Conservation (phyloP, 2,329 filamentous ascomycete genomes). For the Metarhizium album region DNA sequence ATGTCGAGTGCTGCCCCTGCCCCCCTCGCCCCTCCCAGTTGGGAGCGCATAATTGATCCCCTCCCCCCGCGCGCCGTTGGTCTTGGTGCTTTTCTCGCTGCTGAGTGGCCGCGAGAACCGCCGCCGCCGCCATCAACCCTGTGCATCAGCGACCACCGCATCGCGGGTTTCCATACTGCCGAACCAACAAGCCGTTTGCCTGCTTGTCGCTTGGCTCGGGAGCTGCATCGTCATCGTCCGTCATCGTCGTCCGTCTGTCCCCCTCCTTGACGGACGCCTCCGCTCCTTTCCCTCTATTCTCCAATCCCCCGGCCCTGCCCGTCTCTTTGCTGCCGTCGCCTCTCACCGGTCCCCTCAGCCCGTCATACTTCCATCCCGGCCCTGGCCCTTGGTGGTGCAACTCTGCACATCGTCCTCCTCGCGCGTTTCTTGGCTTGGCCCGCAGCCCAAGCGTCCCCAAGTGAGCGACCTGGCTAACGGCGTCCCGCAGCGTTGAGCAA, state of each 20-base stretch:
- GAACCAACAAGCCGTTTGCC: background rate
- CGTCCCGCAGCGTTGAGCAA: background rate
- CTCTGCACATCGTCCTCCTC: background rate
- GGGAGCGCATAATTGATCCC: background rate
- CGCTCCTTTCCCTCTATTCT: background rate
- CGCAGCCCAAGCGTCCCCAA: background rate
- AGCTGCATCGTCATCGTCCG: too few relatives aligned
- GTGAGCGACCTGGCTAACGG: slow-evolving; percentile 1
- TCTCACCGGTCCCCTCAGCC: background rate
- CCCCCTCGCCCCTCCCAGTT: background rate
- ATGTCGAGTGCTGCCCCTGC: too few relatives aligned
- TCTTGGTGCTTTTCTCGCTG: background rate
- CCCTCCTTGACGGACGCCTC: background rate
- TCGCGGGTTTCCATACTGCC: background rate
- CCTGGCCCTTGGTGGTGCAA: background rate
- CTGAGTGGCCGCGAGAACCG: slow-evolving; percentile 3
- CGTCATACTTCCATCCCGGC: background rate
- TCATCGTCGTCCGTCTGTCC: too few relatives aligned
- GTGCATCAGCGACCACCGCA: background rate
- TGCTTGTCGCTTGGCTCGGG: too few relatives aligned
- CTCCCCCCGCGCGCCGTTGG: background rate
- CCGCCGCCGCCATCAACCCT: background rate
- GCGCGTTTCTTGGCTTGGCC: slow-evolving; percentile 1
- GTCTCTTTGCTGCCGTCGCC: background rate
- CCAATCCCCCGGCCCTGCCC: background rate